phyloP scores from a whole-genome alignment of 2,329 filamentous ascomycete genomes.

The Xylaria polymorpha region DNA sequence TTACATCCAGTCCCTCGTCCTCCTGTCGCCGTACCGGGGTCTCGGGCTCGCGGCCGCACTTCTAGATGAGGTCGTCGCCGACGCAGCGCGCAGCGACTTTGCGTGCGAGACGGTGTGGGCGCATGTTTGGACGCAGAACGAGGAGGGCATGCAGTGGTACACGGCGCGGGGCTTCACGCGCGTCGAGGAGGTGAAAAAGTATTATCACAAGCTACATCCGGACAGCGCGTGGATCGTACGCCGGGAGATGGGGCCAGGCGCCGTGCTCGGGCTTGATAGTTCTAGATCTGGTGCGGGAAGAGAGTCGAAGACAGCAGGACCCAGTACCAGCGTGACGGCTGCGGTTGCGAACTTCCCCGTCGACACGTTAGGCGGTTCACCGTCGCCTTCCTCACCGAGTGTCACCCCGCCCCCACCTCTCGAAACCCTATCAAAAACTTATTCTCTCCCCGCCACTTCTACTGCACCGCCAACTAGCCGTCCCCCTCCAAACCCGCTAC shows the following conservation, averaged over 20 bases:
- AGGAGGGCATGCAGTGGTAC: conserved; percentile 73
- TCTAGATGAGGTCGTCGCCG: conserved; percentile 63
- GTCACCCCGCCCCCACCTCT: conserved; percentile 26
- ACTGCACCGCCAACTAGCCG: conserved; percentile 21
- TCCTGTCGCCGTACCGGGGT: conserved; percentile 71
- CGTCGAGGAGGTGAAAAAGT: conserved; percentile 62
- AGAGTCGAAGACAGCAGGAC: conserved; percentile 6
- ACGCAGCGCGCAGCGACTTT: conserved; percentile 53
- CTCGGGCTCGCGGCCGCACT: conserved; percentile 69
- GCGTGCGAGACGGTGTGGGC: conserved; percentile 65
- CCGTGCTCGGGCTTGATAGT: conserved; percentile 39
- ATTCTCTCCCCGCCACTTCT: conserved; percentile 31
- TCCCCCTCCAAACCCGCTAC: conserved; percentile 43
- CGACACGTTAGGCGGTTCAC: conserved; percentile 9
- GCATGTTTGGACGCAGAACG: conserved; percentile 76
- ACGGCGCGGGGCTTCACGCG: conserved; percentile 65
- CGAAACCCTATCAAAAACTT: not conserved
- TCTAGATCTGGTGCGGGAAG: not conserved
- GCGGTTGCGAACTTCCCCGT: conserved; percentile 47
- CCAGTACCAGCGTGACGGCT: conserved; percentile 45
- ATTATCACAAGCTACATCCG: conserved; percentile 72
- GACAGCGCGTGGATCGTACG: conserved; percentile 70
- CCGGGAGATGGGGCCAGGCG: conserved; percentile 54
- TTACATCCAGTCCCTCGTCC: conserved; percentile 73
- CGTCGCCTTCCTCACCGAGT: conserved; percentile 26